phyloP scores from a whole-genome alignment of 164 flowering plant species.

The Tinospora cordifolia region DNA sequence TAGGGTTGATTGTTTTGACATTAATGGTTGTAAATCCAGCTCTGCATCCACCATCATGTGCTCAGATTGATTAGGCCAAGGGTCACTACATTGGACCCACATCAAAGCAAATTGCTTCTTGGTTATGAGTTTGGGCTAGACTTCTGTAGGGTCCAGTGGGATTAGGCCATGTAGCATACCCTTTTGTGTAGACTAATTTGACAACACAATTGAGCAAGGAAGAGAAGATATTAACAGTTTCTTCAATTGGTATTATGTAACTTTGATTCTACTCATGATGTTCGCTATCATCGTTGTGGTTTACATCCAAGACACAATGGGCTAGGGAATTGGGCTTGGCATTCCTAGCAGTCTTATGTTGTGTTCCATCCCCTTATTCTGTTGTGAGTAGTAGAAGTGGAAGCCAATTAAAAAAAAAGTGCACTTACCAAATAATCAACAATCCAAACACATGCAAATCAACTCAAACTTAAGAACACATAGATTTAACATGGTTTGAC shows the following conservation, averaged over 20 bases:
- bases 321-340: constrained; percentile 72
- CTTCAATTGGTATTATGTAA: constrained; percentile 85
- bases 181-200: constrained; percentile 81
- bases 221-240: constrained; percentile 59
- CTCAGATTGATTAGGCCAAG: not conserved
- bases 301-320: constrained; percentile 57
- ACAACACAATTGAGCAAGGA: constrained; percentile 56
- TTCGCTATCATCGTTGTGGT: constrained; percentile 54
- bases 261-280: constrained; percentile 53
- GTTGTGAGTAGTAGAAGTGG: too few relatives aligned
- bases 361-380: constrained; percentile 44
- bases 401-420: too few relatives aligned
- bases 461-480: too few relatives aligned
- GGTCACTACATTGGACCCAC: constrained; percentile 35
- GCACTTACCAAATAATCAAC: too few relatives aligned
- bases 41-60: constrained; percentile 49
- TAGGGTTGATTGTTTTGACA: constrained; percentile 65
- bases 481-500: too few relatives aligned
- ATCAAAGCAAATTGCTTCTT: constrained; percentile 37
- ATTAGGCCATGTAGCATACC: constrained; percentile 81
- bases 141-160: constrained; percentile 57
- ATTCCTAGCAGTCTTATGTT: constrained; percentile 57
- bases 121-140: constrained; percentile 27
- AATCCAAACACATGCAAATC: too few relatives aligned
- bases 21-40: constrained; percentile 41